Base-by-base conservation (phyloP, 2,329 filamentous ascomycete genomes). In the Penicillium paneum region DNA sequence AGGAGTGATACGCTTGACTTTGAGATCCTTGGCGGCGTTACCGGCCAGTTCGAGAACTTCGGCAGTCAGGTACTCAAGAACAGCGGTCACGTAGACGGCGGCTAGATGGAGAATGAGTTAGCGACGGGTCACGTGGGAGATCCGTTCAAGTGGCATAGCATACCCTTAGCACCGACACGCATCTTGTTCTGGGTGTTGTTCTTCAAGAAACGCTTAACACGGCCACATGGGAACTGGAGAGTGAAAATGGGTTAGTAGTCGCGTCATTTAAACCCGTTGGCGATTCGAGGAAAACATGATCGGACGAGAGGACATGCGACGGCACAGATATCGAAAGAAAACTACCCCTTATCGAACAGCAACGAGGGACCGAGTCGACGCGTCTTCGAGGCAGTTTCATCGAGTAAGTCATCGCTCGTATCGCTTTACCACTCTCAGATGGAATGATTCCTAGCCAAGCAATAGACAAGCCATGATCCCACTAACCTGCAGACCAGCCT, bases 141-240 rank as follows among this genome's bases (percentile, higher is more conserved):
- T 39, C 15, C 32, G 42, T 26, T 26, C 12, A 38, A 32, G 41
- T 19, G 39, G 26, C 11, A 15, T 24, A 48, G 35, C 68, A 48
- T 74, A 81, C 79, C 79, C 83, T 97, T 97, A 71, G 93, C 94
- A 69, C 94, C 94, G 65, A 99, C 95, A 78, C 94, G 93, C 90
- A 97, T 97, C 83, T 97, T 97, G 80, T 97, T 95, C 75, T 97
- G 94, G 46, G 94, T 97, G 80, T 97, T 97, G 77, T 91, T 91
- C 85, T 97, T 97, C 74, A 99, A 83, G 81, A 97, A 97, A 81
- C 94, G 92, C 89, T 99, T 99, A 78, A 99, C 94, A 88, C 94
- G 94, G 79, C 94, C 94, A 76, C 94, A 99, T 59, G 94, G 94
- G 76, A 99, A 99, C 94, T 99, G 73, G 56, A 52, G 46, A 39